These are phyloP conservation scores for Boletus sp. DNA, from an alignment of 1,284 basidiomycete genomes.

Conservation along the genomic window DNA sequence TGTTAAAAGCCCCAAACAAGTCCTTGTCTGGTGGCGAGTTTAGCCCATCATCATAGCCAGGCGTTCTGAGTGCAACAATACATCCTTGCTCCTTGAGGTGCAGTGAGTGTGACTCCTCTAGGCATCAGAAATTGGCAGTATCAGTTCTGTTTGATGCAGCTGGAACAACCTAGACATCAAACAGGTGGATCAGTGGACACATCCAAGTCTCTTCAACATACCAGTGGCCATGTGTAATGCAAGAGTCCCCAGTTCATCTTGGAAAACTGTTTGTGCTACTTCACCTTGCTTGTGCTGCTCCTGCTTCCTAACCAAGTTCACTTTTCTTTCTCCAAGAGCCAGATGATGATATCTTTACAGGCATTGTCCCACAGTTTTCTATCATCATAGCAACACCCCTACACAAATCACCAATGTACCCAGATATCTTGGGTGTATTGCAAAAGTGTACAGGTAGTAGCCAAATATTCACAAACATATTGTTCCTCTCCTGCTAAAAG, in stretches of 20 bases:
- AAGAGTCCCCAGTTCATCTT: constrained; percentile 97
- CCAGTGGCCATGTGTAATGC: constrained; percentile 91
- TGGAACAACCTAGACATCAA: constrained; percentile 70
- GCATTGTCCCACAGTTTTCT: constrained; percentile 47
- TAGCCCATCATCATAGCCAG: constrained; percentile 48
- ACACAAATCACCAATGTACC: constrained; percentile 49
- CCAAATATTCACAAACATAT: constrained; percentile 97
- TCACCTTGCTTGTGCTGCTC: constrained; percentile 97
- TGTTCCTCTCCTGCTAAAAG: constrained; percentile 75
- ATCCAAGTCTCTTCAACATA: constrained; percentile 51
- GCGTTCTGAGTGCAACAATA: constrained; percentile 32
- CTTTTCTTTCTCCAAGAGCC: constrained; percentile 94
- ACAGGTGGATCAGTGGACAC: constrained; percentile 23
- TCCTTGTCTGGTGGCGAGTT: constrained; percentile 46
- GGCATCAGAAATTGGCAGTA: constrained; percentile 86
- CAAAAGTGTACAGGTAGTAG: constrained; percentile 86
- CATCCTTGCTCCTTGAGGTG: constrained; percentile 74
- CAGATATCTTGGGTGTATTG: constrained; percentile 82
- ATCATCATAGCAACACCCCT: constrained; percentile 4
- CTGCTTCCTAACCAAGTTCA: constrained; percentile 84
- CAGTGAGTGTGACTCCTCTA: constrained; percentile 88
- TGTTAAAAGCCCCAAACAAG: constrained; percentile 81
- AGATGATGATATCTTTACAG: constrained; percentile 85
- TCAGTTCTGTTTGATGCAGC: constrained; percentile 80
- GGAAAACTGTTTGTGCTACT: constrained; percentile 98